Evolutionary conservation across 2,329 filamentous ascomycete species (phyloP).

Genomic region (Cordyceps fumosorosea): DNA sequence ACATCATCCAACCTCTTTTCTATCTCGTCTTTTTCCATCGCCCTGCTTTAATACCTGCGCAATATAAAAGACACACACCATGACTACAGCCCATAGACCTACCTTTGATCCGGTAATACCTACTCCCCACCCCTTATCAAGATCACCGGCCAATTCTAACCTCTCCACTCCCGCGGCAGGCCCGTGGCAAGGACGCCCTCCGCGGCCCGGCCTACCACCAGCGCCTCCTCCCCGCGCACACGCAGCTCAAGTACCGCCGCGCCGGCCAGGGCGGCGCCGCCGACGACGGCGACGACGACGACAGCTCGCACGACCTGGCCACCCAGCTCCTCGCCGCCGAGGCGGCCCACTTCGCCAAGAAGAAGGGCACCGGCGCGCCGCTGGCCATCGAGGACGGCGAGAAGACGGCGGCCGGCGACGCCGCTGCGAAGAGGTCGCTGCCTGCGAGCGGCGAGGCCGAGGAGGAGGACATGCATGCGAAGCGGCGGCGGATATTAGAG

Average conservation of each 20-base stretch:
- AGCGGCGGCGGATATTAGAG: constrained; percentile 78
- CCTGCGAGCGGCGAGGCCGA: constrained; percentile 17
- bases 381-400: constrained; percentile 37
- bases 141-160: constrained; percentile 16
- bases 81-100: constrained; percentile 71
- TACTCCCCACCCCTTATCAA: background rate
- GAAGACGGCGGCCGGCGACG: constrained; percentile 23
- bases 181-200: constrained; percentile 88
- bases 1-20: background rate
- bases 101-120: constrained; percentile 83
- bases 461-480: constrained; percentile 69
- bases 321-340: constrained; percentile 87
- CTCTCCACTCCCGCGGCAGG: constrained; percentile 40
- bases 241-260: constrained; percentile 79
- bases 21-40: background rate
- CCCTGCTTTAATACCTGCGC: background rate
- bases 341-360: constrained; percentile 79
- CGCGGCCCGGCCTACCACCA: constrained; percentile 94
- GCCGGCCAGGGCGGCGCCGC: constrained; percentile 83
- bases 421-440: constrained; percentile 52
- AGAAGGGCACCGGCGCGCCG: constrained; percentile 53
- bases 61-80: constrained; percentile 25
- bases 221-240: constrained; percentile 88
- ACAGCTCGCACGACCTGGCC: constrained; percentile 70
- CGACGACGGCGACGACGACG: constrained; percentile 60